A percentile compares a stretch with the other conserved stretches of the same genome.
Conservation (phyloP, 257 asterid genomes). For the Solanum virginianum region DNA sequence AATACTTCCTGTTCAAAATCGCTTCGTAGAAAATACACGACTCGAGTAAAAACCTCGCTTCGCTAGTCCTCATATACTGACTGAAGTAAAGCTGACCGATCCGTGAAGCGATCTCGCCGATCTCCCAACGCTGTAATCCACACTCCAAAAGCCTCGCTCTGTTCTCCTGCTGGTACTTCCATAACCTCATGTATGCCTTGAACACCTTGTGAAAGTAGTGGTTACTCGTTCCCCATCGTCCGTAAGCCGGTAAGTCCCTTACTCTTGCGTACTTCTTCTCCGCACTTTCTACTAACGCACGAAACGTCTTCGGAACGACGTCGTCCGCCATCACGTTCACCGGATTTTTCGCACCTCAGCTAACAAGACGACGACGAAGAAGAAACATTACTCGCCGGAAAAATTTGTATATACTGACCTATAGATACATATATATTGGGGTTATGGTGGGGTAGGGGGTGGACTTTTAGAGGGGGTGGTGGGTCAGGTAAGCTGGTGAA, state of each 20-base stretch:
- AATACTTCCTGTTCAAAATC: slow-evolving; percentile 62
- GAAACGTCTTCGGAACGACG: slow-evolving; percentile 39
- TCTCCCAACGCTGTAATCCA: slow-evolving; percentile 92
- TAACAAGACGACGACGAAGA: not conserved
- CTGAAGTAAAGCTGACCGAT: slow-evolving; percentile 84
- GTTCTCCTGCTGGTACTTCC: slow-evolving; percentile 93
- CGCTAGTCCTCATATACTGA: slow-evolving; percentile 93
- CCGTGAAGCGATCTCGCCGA: slow-evolving; percentile 98
- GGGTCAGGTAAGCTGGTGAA: slow-evolving; percentile 15
- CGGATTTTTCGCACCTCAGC: not conserved
- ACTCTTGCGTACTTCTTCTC: slow-evolving; percentile 89
- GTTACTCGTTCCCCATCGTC: slow-evolving; percentile 37
- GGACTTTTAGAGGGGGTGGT: not conserved
- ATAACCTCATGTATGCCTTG: slow-evolving; percentile 70
- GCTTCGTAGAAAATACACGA: slow-evolving; percentile 93
- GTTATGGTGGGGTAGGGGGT: not conserved
- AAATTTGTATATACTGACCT: not conserved
- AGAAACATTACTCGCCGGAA: not conserved
- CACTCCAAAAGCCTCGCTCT: slow-evolving; percentile 53
- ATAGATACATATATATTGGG: not conserved
- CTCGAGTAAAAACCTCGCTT: slow-evolving; percentile 79
- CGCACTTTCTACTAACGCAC: slow-evolving; percentile 61
- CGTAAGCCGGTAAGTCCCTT: slow-evolving; percentile 84
- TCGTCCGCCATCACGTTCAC: slow-evolving; percentile 41
- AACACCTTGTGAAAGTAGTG: slow-evolving; percentile 79